Evolutionary conservation across 208 protist species (phyloP), one percentile per base, ranked within the genome.

Genomic region (Leishmania guyanensis): DNA sequence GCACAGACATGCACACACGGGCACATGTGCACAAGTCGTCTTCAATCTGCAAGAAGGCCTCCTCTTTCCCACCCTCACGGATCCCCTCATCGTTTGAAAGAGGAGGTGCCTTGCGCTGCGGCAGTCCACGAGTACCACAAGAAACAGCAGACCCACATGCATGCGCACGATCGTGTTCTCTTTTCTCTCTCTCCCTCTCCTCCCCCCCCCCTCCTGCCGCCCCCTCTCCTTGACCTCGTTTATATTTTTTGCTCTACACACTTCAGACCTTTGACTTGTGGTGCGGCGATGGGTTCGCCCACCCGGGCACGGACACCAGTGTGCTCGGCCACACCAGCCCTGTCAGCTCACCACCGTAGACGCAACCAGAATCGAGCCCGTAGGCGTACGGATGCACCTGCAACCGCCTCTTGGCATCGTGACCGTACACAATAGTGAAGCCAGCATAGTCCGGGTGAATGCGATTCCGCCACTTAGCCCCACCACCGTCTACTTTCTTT

Each of bases 361-460:
- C 85, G 76, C 93, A 97, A 53, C 90, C 86, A 0, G 84, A 93
- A 78, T 98, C 93, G 9, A 98, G 79, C 12, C 95, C 95, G 68
- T 93, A 85, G 8, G 91, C 90, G 80, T 87, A 90, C 5, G 84
- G 79, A n/a, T 93, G 51, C 48, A 87, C 51, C 82, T 98, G 91
- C 81, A 97, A 80, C 20, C 85, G 77, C 4, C 90, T 76, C 70
- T 92, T 89, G 65, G 93, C 93, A 77, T 98, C 92, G 77, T 97
- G 95, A 14, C 93, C 95, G 85, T 91, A 98, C 5, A 88, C 78
- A 43, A 93, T 78, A 0, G 82, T 91, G 64, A 76, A 75, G 65
- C 68, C 77, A 3, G 36, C 66, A 51, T 87, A 91, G 33, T 66
- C 80, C 22, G 43, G 22, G 2, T 68, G 75, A 29, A 86, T 78